Percentiles rank a stretch among this genome's conserved stretches.
Conservation (phyloP, 148 eudicot species). For the Vaccinium vitisidaea region DNA sequence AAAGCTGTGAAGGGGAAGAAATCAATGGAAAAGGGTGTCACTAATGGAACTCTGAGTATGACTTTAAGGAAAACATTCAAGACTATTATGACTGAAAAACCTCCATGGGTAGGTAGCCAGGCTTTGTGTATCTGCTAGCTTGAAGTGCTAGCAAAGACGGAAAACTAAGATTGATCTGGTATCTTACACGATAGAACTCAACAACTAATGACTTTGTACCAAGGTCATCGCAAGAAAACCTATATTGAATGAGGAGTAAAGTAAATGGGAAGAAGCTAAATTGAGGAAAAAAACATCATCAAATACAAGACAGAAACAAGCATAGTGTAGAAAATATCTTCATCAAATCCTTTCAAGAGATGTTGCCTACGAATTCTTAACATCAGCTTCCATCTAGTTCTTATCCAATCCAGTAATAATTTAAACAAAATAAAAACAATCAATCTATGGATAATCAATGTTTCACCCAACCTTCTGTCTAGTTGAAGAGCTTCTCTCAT, state of each 20-base stretch:
- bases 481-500: no score
- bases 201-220: constrained; percentile 38
- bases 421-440: no score
- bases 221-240: constrained; percentile 42
- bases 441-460: no score
- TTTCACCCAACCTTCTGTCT: no score
- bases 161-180: constrained; percentile 34
- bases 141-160: constrained; percentile 62
- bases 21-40: background rate
- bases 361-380: no score
- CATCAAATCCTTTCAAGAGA: no score
- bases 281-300: background rate
- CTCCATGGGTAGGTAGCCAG: constrained; percentile 79
- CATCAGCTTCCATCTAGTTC: no score
- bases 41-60: background rate
- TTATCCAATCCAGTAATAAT: no score
- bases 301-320: background rate
- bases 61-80: background rate
- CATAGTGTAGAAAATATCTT: background rate
- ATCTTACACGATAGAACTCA: constrained; percentile 49
- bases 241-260: constrained; percentile 3
- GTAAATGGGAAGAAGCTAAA: background rate
- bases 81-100: constrained; percentile 28
- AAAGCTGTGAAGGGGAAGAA: no score
- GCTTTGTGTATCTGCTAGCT: constrained; percentile 48